Percentiles rank a stretch among this genome's conserved stretches.
Evolutionary conservation across 768 basidiomycete species (phyloP).

Genomic region (Suillus discolor): DNA sequence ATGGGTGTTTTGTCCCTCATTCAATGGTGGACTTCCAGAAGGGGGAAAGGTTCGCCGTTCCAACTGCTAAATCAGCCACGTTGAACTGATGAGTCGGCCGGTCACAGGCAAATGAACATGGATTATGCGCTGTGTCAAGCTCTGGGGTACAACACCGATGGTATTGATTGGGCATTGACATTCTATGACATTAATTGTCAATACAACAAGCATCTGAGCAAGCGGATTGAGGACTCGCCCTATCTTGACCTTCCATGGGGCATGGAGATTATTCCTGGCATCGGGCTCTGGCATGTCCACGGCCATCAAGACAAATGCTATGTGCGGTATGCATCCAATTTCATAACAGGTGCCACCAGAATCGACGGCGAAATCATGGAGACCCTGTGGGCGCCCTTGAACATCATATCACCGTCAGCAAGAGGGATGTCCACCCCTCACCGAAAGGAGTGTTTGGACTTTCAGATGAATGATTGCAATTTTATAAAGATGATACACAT

Average conservation of each 20-base stretch:
- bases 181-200: too few relatives aligned
- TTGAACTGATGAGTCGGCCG: background rate
- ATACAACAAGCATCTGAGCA: too few relatives aligned
- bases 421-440: too few relatives aligned
- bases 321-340: background rate
- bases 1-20: too few relatives aligned
- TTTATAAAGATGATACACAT: constrained; percentile 22
- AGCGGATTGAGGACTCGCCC: too few relatives aligned
- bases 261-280: background rate
- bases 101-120: background rate
- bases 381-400: constrained; percentile 2
- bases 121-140: background rate
- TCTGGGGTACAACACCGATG: too few relatives aligned
- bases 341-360: background rate
- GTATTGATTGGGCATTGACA: too few relatives aligned
- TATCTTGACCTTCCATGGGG: background rate
- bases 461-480: too few relatives aligned
- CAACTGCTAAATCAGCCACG: too few relatives aligned
- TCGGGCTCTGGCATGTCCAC: background rate
- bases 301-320: constrained; percentile 9
- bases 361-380: constrained; percentile 22
- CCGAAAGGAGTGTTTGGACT: too few relatives aligned
- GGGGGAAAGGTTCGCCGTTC: background rate
- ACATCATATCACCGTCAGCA: too few relatives aligned
- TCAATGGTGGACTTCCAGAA: too few relatives aligned